Percentiles rank a stretch among this genome's conserved stretches.
These are phyloP conservation scores for Periconia sp. DNA, from an alignment of 2,329 filamentous ascomycete genomes.

Conservation along the genomic window DNA sequence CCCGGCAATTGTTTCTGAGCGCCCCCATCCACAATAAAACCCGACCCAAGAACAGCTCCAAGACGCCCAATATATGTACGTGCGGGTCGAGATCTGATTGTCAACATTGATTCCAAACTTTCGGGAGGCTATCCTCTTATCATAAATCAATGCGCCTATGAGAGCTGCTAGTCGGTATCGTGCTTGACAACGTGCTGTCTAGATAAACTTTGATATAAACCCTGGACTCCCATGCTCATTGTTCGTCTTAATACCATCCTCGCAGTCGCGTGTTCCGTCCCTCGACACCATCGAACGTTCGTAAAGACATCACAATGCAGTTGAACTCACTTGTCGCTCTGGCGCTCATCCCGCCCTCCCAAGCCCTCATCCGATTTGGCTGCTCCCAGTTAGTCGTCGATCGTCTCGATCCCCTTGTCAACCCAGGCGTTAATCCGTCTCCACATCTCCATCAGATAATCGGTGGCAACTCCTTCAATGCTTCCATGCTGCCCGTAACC, in stretches of 20 bases:
- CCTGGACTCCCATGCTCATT: background rate
- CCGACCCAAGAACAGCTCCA: too few relatives aligned
- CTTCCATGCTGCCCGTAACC: constrained; percentile 25
- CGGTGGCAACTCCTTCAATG: constrained; percentile 32
- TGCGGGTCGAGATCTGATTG: background rate
- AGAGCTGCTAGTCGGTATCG: constrained; percentile 1
- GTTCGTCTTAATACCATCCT: background rate
- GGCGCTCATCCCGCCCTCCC: constrained; percentile 22
- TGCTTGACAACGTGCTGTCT: background rate
- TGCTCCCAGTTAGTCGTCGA: constrained; percentile 35
- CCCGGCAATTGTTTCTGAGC: constrained; percentile 2
- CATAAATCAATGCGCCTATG: background rate
- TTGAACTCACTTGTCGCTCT: constrained; percentile 18
- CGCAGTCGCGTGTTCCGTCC: background rate
- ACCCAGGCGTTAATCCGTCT: constrained; percentile 26
- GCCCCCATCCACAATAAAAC: background rate
- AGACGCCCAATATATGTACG: too few relatives aligned
- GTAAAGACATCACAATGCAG: constrained; percentile 16
- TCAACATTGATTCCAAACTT: background rate
- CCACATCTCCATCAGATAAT: constrained; percentile 35
- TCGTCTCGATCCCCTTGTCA: constrained; percentile 33
- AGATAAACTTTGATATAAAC: constrained; percentile 1
- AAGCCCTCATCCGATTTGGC: constrained; percentile 33
- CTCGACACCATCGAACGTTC: background rate
- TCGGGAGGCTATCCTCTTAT: background rate